These are phyloP conservation scores for Elsinoe ampelina DNA, from an alignment of 2,329 filamentous ascomycete genomes.

Conservation along the genomic window DNA sequence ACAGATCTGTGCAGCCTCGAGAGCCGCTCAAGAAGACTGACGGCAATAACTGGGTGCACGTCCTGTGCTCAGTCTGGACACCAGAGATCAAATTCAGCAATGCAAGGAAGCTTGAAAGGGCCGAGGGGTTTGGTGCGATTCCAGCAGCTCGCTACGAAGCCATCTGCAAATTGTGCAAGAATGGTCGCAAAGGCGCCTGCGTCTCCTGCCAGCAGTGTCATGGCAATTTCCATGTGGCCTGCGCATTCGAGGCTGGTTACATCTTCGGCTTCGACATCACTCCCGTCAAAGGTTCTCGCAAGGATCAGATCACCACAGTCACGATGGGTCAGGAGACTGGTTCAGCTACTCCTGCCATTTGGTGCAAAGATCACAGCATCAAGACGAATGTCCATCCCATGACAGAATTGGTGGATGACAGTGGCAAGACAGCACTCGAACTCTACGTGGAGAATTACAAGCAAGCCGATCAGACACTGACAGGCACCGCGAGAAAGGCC, in stretches of 20 bases:
- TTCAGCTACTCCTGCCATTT: conserved; percentile 73
- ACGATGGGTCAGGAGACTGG: conserved; percentile 74
- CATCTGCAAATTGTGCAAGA: conserved; percentile 75
- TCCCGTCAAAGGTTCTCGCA: conserved; percentile 78
- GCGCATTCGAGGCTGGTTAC: conserved; percentile 76
- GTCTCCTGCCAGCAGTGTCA: conserved; percentile 71
- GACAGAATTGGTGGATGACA: conserved; percentile 62
- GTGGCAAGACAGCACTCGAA: conserved; percentile 71
- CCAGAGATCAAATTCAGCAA: conserved; percentile 89
- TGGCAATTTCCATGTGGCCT: conserved; percentile 71
- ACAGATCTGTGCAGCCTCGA: conserved; percentile 72
- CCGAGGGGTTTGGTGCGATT: conserved; percentile 83
- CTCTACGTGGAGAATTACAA: conserved; percentile 85
- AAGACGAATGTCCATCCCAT: conserved; percentile 70
- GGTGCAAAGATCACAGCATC: conserved; percentile 76
- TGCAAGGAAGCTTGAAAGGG: conserved; percentile 69
- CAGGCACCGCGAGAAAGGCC: conserved; percentile 87
- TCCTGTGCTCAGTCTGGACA: conserved; percentile 84
- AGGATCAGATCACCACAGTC: conserved; percentile 71
- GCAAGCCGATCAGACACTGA: conserved; percentile 82
- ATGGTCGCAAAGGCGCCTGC: conserved; percentile 57
- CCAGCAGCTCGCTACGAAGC: conserved; percentile 63
- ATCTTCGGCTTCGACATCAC: conserved; percentile 81
- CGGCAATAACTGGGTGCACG: conserved; percentile 97
- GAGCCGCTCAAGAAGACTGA: conserved; percentile 89